Evolutionary conservation across 1,284 basidiomycete species (phyloP).

Genomic region (Taiwanofungus camphoratus): DNA sequence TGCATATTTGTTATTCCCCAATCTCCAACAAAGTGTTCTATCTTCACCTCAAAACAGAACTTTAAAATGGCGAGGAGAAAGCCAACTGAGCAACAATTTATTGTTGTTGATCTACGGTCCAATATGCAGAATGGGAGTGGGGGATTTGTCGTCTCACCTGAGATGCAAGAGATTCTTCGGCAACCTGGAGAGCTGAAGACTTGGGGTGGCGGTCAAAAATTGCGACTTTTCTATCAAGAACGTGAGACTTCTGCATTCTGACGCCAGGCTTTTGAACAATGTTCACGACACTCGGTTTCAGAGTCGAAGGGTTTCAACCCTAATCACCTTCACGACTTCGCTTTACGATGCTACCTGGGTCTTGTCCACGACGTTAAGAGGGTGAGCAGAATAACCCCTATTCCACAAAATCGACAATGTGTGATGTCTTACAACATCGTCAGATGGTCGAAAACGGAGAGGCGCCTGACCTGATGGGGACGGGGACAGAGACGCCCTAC

Average conservation of each 20-base stretch:
- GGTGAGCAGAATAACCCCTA: no score
- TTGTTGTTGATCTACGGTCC: no score
- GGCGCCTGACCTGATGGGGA: constrained; percentile 36
- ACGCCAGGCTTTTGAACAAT: not conserved
- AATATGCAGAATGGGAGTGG: constrained; percentile 13
- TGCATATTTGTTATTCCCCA: no score
- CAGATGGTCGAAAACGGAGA: constrained; percentile 34
- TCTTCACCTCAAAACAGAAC: no score
- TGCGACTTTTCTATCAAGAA: constrained; percentile 34
- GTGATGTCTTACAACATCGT: no score
- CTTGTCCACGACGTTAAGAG: no score
- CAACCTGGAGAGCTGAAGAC: constrained; percentile 31
- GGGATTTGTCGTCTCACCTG: constrained; percentile 32
- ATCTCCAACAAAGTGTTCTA: no score
- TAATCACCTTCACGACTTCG: no score
- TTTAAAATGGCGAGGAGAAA: no score
- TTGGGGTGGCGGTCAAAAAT: constrained; percentile 28
- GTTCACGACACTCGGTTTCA: constrained; percentile 8
- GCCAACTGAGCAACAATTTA: no score
- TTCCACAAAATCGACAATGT: no score
- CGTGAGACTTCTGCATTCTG: constrained; percentile 22
- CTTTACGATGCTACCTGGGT: no score
- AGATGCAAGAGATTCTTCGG: constrained; percentile 34
- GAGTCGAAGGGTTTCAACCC: constrained; percentile 25
- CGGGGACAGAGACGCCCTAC: constrained; percentile 40